Evolutionary conservation across 164 flowering plant genomes (phyloP), one percentile per base, ranked within the genome.

Genomic region (Liquidambar formosana): DNA sequence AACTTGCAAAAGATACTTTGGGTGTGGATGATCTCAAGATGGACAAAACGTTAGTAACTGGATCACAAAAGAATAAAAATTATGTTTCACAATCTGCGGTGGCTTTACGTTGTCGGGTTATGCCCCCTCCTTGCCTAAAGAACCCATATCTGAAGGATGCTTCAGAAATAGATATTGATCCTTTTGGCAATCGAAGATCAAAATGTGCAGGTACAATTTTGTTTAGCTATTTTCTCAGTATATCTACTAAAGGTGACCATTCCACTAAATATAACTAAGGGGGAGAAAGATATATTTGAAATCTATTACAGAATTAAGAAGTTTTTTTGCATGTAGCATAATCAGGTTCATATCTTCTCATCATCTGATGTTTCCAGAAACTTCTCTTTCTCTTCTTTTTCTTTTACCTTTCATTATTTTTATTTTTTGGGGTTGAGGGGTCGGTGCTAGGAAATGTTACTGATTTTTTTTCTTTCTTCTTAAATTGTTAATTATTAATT

Each of bases 71-170:
- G 79, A 78, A 58, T 57, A 80, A 71, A 27, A 80, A 69, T 70
- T 90, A 87, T 79, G 92, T 95, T 57, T 82, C 97, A 63, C 96
- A 83, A 65, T 87, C 97, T 69, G 99, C 97, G 0, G 85, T 95
- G 71, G 96, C 97, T 71, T 82, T 95, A 66, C 90, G 97, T 52
- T 93, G 89, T 63, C 86, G 90, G 38, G 97, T 88, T 41, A 84
- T 89, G 89, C 97, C 99, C 63, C 99, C 99, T 59, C 92, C 94
- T 61, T 95, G 99, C 80, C 75, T 95, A 52, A 84, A 73, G 74
- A 95, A 95, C 69, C 99, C 97, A 22, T 95, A 91, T 76, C 21
- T 84, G 64, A 83, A 61, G 73, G 86, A 76, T 73, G 64, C 78
- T 66, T 76, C 76, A 48, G 88, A 66, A 57, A 60, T 69, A 46